Conservation (phyloP, 2,329 filamentous ascomycete genomes). For the Curvularia hawaiiensis region DNA sequence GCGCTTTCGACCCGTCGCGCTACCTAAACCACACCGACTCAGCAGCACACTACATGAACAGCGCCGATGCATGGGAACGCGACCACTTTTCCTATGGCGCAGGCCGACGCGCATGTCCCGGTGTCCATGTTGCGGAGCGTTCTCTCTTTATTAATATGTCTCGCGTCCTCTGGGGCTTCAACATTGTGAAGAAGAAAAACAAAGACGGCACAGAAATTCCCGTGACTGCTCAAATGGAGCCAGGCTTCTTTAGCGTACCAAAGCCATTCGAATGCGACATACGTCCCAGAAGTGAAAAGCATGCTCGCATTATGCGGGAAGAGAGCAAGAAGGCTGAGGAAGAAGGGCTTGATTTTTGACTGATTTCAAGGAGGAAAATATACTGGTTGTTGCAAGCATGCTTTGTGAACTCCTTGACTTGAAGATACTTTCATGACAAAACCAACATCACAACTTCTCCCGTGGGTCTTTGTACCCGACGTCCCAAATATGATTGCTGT, state of each 20-base stretch:
- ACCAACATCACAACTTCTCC: slow-evolving; percentile 9
- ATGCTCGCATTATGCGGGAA: slow-evolving; percentile 31
- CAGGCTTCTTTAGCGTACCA: slow-evolving; percentile 41
- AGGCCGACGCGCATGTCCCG: slow-evolving; percentile 44
- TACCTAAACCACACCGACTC: slow-evolving; percentile 32
- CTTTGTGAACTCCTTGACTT: not conserved
- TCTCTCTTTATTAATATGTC: slow-evolving; percentile 45
- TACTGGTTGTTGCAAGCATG: not conserved
- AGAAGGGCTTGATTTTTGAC: slow-evolving; percentile 25
- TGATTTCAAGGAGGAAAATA: not conserved
- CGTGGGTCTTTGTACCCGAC: slow-evolving; percentile 35
- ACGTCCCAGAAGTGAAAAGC: slow-evolving; percentile 28
- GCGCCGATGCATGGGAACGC: slow-evolving; percentile 36
- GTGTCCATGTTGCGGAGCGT: slow-evolving; percentile 45
- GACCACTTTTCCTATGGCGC: slow-evolving; percentile 48
- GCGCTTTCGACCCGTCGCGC: slow-evolving; percentile 38
- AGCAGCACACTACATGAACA: slow-evolving; percentile 41
- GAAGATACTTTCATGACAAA: not conserved
- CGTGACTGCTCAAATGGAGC: slow-evolving; percentile 35
- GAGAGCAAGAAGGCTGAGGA: slow-evolving; percentile 30
- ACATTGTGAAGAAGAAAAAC: slow-evolving; percentile 33
- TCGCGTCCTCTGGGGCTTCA: slow-evolving; percentile 45
- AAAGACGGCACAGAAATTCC: slow-evolving; percentile 32
- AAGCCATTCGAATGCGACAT: slow-evolving; percentile 42
- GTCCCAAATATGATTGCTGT: slow-evolving; percentile 43